phyloP scores from a whole-genome alignment of 495 filamentous ascomycete species.

The Aspergillus saccharolyticus region DNA sequence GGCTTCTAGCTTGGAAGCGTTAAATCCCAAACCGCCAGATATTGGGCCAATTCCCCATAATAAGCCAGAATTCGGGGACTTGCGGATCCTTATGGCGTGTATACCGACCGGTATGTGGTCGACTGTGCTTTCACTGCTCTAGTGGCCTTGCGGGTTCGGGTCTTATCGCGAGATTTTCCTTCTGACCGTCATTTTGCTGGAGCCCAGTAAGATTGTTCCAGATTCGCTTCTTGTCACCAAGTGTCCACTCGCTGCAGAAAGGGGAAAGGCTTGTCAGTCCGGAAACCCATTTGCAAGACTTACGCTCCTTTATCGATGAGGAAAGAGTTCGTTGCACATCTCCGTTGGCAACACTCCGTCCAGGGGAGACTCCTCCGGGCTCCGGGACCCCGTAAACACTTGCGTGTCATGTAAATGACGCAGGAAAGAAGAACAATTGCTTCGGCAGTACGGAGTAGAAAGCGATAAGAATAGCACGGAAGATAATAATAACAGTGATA shows the following conservation, averaged over 20 bases:
- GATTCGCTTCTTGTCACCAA: background rate
- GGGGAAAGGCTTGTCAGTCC: background rate
- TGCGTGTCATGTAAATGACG: conserved; percentile 17
- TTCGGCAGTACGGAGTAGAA: background rate
- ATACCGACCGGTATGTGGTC: background rate
- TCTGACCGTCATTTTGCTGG: no score
- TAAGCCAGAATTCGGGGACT: conserved; percentile 1
- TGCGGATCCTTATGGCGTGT: conserved; percentile 1
- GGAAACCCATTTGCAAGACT: background rate
- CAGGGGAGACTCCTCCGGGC: background rate
- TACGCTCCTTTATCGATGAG: background rate
- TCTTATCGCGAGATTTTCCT: background rate
- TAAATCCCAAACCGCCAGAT: conserved; percentile 17
- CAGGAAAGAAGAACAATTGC: conserved; percentile 7
- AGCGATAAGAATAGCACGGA: conserved; percentile 4
- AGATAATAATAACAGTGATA: conserved; percentile 11
- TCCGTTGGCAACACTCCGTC: background rate
- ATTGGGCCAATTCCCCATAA: conserved; percentile 13
- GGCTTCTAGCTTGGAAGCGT: conserved; percentile 22
- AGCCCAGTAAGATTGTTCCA: background rate
- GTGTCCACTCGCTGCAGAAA: background rate
- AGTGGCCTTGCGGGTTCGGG: background rate
- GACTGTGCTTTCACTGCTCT: background rate
- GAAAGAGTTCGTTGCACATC: background rate
- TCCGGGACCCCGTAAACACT: background rate